Evolutionary conservation across 148 eudicot genomes (phyloP).

Genomic region (Rhododendron molle): DNA sequence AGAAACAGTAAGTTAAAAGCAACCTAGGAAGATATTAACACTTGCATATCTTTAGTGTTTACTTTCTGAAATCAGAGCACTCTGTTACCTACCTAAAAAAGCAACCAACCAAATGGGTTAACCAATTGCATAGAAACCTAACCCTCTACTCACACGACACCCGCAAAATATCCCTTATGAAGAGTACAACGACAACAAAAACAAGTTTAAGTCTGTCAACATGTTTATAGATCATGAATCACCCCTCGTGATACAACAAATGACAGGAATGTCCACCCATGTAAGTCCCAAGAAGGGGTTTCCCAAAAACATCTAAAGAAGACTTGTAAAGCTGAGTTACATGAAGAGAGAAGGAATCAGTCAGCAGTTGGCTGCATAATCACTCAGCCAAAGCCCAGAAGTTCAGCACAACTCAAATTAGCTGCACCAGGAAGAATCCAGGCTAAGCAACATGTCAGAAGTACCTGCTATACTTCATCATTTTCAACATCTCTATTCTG

Average conservation of each 20-base stretch:
- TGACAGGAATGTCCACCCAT: background rate
- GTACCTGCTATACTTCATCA: slow-evolving; percentile 7
- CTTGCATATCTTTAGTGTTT: background rate
- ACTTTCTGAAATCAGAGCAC: background rate
- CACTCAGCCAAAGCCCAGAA: slow-evolving; percentile 1
- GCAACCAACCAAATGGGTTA: background rate
- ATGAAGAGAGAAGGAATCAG: slow-evolving; percentile 5
- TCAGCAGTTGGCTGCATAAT: slow-evolving; percentile 7
- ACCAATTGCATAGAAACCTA: background rate
- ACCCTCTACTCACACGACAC: background rate
- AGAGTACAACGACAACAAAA: background rate
- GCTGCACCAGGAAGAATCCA: slow-evolving; percentile 10
- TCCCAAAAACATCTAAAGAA: background rate
- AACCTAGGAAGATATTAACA: background rate
- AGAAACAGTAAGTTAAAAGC: background rate
- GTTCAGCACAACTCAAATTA: slow-evolving; percentile 1
- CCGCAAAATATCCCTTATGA: background rate
- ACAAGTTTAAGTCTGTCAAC: background rate
- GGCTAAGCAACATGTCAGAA: background rate
- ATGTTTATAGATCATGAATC: background rate
- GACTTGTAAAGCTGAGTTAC: background rate
- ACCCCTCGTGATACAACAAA: background rate
- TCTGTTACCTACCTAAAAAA: background rate
- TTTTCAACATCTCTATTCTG: slow-evolving; percentile 4
- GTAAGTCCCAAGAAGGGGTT: background rate